These are phyloP conservation scores for Endoconidiophora laricicola DNA, from an alignment of 2,329 filamentous ascomycete species.

Conservation along the genomic window DNA sequence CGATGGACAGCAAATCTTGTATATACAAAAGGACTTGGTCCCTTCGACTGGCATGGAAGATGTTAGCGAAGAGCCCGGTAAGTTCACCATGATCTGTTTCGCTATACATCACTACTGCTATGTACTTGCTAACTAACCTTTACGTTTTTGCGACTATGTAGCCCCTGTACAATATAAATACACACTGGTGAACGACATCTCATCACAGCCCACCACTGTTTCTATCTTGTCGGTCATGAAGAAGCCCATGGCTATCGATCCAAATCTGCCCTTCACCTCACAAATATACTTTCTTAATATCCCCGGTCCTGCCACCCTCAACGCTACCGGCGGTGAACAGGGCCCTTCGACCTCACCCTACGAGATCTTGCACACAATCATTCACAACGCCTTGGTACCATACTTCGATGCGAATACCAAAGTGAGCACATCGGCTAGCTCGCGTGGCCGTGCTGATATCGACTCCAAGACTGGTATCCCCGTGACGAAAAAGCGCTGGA, in stretches of 20 bases:
- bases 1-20: conserved; percentile 74
- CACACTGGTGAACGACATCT: conserved; percentile 65
- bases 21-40: conserved; percentile 70
- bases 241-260: conserved; percentile 73
- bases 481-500: conserved; percentile 92
- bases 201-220: conserved; percentile 60
- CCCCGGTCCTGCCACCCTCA: conserved; percentile 60
- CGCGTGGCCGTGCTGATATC: conserved; percentile 61
- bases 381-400: conserved; percentile 80
- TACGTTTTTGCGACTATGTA: conserved; percentile 16
- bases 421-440: conserved; percentile 46
- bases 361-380: conserved; percentile 78
- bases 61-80: conserved; percentile 29
- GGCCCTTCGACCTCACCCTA: conserved; percentile 65
- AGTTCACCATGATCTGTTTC: conserved; percentile 14
- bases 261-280: conserved; percentile 60
- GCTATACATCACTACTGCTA: not conserved
- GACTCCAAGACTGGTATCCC: conserved; percentile 90
- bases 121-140: not conserved
- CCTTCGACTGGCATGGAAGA: conserved; percentile 36
- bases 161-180: conserved; percentile 50
- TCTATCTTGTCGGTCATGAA: conserved; percentile 84
- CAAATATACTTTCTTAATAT: conserved; percentile 91
- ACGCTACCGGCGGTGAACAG: conserved; percentile 50
- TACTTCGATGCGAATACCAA: conserved; percentile 97